phyloP scores from a whole-genome alignment of 306 rosid species.

The Crataegus laevigata region DNA sequence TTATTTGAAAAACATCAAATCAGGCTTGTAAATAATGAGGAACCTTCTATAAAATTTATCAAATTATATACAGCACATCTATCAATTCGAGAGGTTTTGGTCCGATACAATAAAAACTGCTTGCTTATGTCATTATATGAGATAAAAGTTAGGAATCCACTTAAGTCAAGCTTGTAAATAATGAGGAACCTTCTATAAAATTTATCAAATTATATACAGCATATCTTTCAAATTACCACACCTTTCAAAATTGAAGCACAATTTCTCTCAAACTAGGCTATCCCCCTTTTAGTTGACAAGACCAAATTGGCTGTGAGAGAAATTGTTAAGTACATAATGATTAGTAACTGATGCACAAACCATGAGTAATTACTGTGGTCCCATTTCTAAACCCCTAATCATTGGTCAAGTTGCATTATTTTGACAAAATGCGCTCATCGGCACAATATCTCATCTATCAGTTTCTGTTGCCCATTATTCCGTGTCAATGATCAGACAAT shows the following conservation, averaged over 20 bases:
- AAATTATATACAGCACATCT: background rate
- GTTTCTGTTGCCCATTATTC: background rate
- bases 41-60: background rate
- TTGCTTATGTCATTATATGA: too few relatives aligned
- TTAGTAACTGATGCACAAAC: background rate
- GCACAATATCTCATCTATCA: background rate
- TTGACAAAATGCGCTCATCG: background rate
- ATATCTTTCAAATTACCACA: background rate
- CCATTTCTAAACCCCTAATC: background rate
- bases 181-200: background rate
- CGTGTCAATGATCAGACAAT: background rate
- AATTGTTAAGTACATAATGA: background rate
- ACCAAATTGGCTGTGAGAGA: background rate
- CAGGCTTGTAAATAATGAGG: background rate
- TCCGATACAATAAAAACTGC: too few relatives aligned
- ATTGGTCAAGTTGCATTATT: background rate
- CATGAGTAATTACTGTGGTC: background rate
- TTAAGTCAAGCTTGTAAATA: too few relatives aligned
- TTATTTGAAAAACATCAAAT: background rate
- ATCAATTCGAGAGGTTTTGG: background rate
- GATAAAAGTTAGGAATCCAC: too few relatives aligned
- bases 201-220: background rate
- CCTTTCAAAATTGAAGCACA: background rate
- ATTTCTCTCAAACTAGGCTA: background rate
- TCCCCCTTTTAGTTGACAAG: background rate